phyloP scores from a whole-genome alignment of 2,329 filamentous ascomycete genomes.

The Beauveria australis region DNA sequence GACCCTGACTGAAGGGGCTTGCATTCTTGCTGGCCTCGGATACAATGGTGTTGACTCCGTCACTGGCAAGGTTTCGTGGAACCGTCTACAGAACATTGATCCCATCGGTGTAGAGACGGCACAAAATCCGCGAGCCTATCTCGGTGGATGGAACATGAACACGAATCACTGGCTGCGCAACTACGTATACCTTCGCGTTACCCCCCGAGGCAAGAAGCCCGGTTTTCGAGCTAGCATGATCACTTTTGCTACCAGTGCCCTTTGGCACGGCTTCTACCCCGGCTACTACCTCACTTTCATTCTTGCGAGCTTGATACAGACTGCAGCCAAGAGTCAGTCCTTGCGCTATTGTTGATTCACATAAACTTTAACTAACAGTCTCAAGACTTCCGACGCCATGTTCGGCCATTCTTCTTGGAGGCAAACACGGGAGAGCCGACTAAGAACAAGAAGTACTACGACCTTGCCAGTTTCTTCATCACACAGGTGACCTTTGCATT shows the following conservation, averaged over 20 bases:
- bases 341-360: not conserved
- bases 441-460: constrained; percentile 76
- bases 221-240: constrained; percentile 91
- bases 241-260: constrained; percentile 87
- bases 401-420: constrained; percentile 89
- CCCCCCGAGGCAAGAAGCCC: constrained; percentile 89
- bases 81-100: constrained; percentile 82
- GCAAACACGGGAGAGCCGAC: constrained; percentile 62
- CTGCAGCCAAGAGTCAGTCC: constrained; percentile 79
- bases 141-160: constrained; percentile 97
- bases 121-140: constrained; percentile 86
- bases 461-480: constrained; percentile 62
- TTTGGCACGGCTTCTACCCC: constrained; percentile 98
- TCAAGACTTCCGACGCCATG: constrained; percentile 80
- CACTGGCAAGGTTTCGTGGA: constrained; percentile 79
- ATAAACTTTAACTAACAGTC: constrained; percentile 2
- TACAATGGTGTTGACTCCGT: constrained; percentile 86
- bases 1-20: constrained; percentile 86
- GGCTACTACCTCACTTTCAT: constrained; percentile 92
- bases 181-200: constrained; percentile 92
- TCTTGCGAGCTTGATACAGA: constrained; percentile 84
- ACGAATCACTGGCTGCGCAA: constrained; percentile 96
- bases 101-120: constrained; percentile 80
- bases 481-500: constrained; percentile 84
- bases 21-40: constrained; percentile 85